Evolutionary conservation across 163 green algal genomes (phyloP).

Genomic region (Chlorella variabilis): DNA sequence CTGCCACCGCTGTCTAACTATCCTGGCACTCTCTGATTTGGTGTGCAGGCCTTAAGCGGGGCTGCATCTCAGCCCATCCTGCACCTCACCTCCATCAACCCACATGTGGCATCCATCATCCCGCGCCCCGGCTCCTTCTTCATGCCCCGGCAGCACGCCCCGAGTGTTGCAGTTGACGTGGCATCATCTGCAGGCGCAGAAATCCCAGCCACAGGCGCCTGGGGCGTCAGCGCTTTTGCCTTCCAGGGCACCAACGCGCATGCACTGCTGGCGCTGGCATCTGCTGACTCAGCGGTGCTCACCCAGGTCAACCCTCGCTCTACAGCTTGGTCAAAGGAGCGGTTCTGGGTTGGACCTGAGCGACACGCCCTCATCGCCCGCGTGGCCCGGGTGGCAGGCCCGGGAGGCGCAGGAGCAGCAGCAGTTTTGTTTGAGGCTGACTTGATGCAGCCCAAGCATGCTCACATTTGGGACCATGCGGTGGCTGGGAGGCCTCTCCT

Average conservation of each 20-base stretch:
- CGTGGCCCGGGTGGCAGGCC: background rate
- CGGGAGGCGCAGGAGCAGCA: background rate
- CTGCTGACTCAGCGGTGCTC: background rate
- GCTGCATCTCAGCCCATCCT: slow-evolving; percentile 16
- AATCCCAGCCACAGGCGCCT: background rate
- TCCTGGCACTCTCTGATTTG: background rate
- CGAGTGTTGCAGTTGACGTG: background rate
- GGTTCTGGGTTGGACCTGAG: slow-evolving; percentile 35
- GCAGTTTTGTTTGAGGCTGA: slow-evolving; percentile 30
- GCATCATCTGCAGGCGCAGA: background rate
- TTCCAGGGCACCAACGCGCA: slow-evolving; percentile 66
- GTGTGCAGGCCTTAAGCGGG: slow-evolving; percentile 17
- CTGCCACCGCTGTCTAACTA: background rate
- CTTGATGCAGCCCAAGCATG: slow-evolving; percentile 46
- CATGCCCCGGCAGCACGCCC: slow-evolving; percentile 32
- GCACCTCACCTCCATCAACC: slow-evolving; percentile 54
- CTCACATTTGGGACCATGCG: slow-evolving; percentile 61
- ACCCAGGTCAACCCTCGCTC: background rate
- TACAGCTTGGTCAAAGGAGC: slow-evolving; percentile 2
- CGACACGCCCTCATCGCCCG: slow-evolving; percentile 34
- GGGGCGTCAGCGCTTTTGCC: slow-evolving; percentile 59
- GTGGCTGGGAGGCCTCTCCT: slow-evolving; percentile 47
- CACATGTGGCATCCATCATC: slow-evolving; percentile 42
- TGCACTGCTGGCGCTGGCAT: slow-evolving; percentile 37
- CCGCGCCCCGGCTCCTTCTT: background rate